Evolutionary conservation across 331 rosid genomes (phyloP), one percentile per base, ranked within the genome.

Genomic region (Malus hybrid): DNA sequence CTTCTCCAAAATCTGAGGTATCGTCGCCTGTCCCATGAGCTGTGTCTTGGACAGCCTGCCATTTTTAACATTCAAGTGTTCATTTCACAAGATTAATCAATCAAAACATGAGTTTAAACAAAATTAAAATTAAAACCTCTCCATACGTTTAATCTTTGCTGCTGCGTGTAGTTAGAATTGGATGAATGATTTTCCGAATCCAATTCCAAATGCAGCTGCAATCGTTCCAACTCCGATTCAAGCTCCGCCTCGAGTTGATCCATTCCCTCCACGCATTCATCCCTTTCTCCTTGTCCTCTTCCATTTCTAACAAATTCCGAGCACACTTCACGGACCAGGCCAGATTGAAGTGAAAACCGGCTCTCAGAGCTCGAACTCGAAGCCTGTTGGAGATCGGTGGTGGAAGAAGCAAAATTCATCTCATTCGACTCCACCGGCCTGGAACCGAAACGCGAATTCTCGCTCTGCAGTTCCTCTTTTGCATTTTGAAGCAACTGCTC

Each of bases 121-220:
- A 5, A 31, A 65, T 19, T 6, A 8, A 6, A 71, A 16, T 18
- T 31, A 31, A 8, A 28, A 3, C 8, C 1, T 16, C 10, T 55
- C 3, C 16, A 18, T 89, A 94, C 97, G 92, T 85, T 44, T 33
- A 75, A 32, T 22, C 42, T 79, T 75, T 73, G 83, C 65, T 82
- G 81, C 24, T 78, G 86, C 13, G 82, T 65, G 46, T 71, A 80
- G 62, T 74, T 74, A 31, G 65, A 62, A 52, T 8, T 60, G 76
- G 81, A 76, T 79, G 65, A 71, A 60, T 2, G 11, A 36, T 2
- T 16, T 77, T 89, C 97, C 18, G 77, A 77, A 64, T 92, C 97
- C 85, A 90, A 81, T 79, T 92, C 97, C 85, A 92, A 81, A 80
- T 83, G 86, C 65, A 86, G 60, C 81, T 94, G 91, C 87, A 94